A percentile compares a stretch with the other conserved stretches of the same genome.
Conservation (phyloP, 75 land plant species). For the Cupressus sempervirens region DNA sequence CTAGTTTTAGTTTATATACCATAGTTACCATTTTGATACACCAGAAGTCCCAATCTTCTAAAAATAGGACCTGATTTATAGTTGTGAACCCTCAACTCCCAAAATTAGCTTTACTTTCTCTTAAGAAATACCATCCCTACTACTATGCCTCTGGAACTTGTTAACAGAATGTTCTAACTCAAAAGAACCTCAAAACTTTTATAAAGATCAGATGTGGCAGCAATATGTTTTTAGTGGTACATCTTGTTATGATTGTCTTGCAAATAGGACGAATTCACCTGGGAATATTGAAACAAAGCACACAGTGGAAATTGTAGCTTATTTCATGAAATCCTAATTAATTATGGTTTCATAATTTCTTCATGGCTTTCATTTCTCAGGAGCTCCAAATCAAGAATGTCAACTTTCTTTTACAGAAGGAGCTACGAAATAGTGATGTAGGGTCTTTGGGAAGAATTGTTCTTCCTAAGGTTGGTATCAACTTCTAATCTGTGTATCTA, state of each 20-base stretch:
- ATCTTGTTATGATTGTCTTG: too few species aligned
- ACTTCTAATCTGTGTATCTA: neutral
- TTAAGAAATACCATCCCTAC: too few species aligned
- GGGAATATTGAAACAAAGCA: neutral
- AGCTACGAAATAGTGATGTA: slow-evolving; percentile 77
- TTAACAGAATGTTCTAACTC: too few species aligned
- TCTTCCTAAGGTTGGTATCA: slow-evolving; percentile 66
- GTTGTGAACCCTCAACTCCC: too few species aligned
- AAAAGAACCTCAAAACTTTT: too few species aligned
- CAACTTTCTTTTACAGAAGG: slow-evolving; percentile 45
- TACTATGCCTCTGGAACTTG: too few species aligned
- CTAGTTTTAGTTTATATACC: too few species aligned
- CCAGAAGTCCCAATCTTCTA: too few species aligned
- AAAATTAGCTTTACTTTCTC: too few species aligned
- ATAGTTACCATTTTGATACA: too few species aligned
- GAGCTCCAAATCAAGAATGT: neutral
- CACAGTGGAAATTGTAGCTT: neutral
- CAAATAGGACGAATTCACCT: neutral
- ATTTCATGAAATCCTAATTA: neutral
- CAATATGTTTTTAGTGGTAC: neutral
- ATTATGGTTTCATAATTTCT: neutral
- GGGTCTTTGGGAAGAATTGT: slow-evolving; percentile 67
- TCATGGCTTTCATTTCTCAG: neutral
- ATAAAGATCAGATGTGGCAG: too few species aligned
- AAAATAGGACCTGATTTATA: too few species aligned